Conservation (phyloP, 441 rosid genomes). For the Bruguiera hainesii region DNA sequence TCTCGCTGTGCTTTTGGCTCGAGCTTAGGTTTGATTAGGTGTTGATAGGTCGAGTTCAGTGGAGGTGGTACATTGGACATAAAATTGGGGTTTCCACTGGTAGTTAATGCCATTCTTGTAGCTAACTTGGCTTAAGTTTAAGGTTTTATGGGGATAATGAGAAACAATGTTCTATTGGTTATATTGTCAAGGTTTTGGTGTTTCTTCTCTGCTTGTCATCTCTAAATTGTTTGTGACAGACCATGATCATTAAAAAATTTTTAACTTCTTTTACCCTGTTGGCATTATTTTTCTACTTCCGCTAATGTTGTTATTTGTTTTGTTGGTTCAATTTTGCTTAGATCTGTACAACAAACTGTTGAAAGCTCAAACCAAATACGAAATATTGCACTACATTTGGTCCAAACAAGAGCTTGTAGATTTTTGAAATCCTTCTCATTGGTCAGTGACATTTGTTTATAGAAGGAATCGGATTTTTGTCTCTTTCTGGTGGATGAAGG, state of each 20-base stretch:
- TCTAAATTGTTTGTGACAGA: conserved; percentile 2
- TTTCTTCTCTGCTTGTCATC: neutral
- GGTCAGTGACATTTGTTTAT: conserved; percentile 21
- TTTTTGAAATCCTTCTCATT: conserved; percentile 22
- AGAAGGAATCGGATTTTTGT: conserved; percentile 25
- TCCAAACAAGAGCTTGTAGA: conserved; percentile 25
- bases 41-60: conserved; percentile 4
- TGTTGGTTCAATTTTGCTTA: conserved; percentile 28
- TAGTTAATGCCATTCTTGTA: neutral
- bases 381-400: conserved; percentile 30
- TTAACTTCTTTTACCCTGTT: neutral
- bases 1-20: neutral
- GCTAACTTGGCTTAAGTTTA: conserved; percentile 17
- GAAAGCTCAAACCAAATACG: conserved; percentile 35
- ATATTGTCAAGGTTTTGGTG: conserved; percentile 1
- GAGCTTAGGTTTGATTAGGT: conserved; percentile 18
- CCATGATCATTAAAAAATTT: conserved; percentile 1
- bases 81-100: too few relatives aligned
- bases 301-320: conserved; percentile 29
- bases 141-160: conserved; percentile 21
- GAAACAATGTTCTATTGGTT: neutral
- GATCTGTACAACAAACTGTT: conserved; percentile 39
- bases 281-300: conserved; percentile 13
- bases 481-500: conserved; percentile 29
- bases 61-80: neutral